These are phyloP conservation scores for Geosiphon pyriformis DNA, from an alignment of 192 early-diverging fungal species.

Conservation along the genomic window DNA sequence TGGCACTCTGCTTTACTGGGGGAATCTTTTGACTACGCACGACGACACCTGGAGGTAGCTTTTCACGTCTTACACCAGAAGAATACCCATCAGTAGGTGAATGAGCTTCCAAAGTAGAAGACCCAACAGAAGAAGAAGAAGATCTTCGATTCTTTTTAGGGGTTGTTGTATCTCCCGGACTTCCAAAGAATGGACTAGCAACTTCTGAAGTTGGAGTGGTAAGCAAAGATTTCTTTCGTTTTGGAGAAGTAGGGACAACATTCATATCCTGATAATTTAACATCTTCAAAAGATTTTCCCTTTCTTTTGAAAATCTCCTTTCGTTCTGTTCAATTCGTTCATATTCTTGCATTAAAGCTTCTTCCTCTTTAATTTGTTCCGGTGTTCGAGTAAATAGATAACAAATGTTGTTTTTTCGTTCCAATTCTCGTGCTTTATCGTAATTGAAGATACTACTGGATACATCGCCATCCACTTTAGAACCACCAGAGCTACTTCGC, in stretches of 20 bases:
- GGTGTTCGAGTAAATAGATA: conserved; percentile 64
- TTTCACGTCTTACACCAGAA: conserved; percentile 38
- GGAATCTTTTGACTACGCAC: conserved; percentile 57
- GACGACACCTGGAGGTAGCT: conserved; percentile 57
- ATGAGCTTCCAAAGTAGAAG: conserved; percentile 12
- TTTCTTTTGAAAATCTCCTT: conserved; percentile 66
- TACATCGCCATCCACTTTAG: background rate
- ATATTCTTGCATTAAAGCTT: conserved; percentile 70
- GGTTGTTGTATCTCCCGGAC: background rate
- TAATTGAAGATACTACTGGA: conserved; percentile 4
- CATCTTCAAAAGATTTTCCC: conserved; percentile 69
- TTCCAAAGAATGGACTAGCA: background rate
- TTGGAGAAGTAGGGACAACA: conserved; percentile 6
- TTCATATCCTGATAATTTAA: conserved; percentile 48
- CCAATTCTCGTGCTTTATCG: conserved; percentile 54
- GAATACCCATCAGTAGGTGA: conserved; percentile 13
- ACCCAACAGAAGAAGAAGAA: conserved; percentile 20
- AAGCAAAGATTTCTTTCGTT: conserved; percentile 14
- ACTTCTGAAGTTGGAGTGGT: conserved; percentile 13
- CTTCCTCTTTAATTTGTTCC: conserved; percentile 85
- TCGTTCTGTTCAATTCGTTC: conserved; percentile 79
- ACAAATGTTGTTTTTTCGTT: conserved; percentile 76
- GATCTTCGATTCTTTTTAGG: conserved; percentile 16
- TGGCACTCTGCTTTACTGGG: conserved; percentile 44
- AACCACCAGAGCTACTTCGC: background rate